phyloP scores from a whole-genome alignment of 371 early-diverging fungal species.

The Apophysomyces ossiformis region DNA sequence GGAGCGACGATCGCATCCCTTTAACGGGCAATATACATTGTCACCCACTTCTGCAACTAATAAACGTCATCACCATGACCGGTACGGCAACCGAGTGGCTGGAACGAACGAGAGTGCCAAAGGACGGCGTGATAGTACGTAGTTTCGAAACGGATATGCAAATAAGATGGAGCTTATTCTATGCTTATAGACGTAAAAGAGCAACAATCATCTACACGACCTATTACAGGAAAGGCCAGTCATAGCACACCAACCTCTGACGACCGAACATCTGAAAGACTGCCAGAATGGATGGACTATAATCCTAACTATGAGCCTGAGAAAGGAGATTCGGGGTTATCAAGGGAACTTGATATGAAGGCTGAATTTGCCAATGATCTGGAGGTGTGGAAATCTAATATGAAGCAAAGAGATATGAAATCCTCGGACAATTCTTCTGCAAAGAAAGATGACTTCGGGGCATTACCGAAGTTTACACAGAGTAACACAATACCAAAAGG shows the following conservation, averaged over 20 bases:
- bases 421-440: background rate
- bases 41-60: slow-evolving; percentile 3
- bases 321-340: background rate
- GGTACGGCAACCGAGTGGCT: background rate
- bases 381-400: slow-evolving; percentile 67
- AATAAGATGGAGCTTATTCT: background rate
- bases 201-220: slow-evolving; percentile 11
- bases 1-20: slow-evolving; percentile 17
- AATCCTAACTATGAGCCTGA: slow-evolving; percentile 48
- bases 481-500: background rate
- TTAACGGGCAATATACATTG: slow-evolving; percentile 8
- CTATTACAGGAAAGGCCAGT: slow-evolving; percentile 1
- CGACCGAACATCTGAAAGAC: slow-evolving; percentile 31
- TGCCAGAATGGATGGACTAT: slow-evolving; percentile 75
- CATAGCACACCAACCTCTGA: background rate
- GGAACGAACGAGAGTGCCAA: slow-evolving; percentile 14
- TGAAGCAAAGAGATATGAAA: slow-evolving; percentile 62
- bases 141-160: background rate
- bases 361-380: slow-evolving; percentile 55
- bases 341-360: slow-evolving; percentile 28
- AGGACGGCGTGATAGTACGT: slow-evolving; percentile 25
- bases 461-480: background rate
- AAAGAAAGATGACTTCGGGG: background rate
- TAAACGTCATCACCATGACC: slow-evolving; percentile 12
- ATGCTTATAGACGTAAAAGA: slow-evolving; percentile 10